A percentile compares a stretch with the other conserved stretches of the same genome.
These are phyloP conservation scores for Trametes elegans DNA, from an alignment of 768 basidiomycete species.

Conservation along the genomic window DNA sequence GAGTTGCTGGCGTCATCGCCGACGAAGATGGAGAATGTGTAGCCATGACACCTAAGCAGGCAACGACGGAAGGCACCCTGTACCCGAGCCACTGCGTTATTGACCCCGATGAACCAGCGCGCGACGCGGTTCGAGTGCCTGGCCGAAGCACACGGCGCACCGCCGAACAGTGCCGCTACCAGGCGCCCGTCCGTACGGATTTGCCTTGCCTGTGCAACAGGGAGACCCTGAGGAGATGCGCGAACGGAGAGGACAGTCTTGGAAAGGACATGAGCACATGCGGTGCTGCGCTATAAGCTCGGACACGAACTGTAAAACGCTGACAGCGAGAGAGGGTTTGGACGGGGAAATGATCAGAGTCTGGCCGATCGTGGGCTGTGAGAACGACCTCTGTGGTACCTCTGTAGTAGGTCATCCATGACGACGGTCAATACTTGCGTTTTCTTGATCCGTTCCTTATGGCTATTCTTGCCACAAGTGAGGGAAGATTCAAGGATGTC, in stretches of 20 bases:
- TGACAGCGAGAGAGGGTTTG: no score
- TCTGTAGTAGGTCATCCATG: no score
- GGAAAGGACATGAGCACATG: not conserved
- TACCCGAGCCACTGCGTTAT: not conserved
- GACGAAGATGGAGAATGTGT: not conserved
- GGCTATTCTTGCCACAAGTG: no score
- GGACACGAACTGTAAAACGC: not conserved
- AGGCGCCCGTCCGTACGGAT: not conserved
- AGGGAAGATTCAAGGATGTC: no score
- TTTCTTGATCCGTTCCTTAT: no score
- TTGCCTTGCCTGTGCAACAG: not conserved
- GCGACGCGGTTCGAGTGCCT: not conserved
- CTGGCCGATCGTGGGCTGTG: not conserved
- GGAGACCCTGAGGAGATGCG: not conserved
- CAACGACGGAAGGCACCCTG: not conserved
- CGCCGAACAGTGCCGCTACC: constrained; percentile 5
- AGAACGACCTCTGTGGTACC: not conserved
- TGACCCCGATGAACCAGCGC: not conserved
- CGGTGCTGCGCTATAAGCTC: not conserved
- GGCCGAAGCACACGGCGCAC: not conserved
- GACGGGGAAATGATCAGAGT: not conserved
- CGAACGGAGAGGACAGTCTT: not conserved
- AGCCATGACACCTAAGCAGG: not conserved
- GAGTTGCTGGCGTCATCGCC: not conserved
- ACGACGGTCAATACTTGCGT: no score